Evolutionary conservation across 139 green algal species (phyloP), one percentile per base, ranked within the genome.

Genomic region (Chlamydomonas incerta): DNA sequence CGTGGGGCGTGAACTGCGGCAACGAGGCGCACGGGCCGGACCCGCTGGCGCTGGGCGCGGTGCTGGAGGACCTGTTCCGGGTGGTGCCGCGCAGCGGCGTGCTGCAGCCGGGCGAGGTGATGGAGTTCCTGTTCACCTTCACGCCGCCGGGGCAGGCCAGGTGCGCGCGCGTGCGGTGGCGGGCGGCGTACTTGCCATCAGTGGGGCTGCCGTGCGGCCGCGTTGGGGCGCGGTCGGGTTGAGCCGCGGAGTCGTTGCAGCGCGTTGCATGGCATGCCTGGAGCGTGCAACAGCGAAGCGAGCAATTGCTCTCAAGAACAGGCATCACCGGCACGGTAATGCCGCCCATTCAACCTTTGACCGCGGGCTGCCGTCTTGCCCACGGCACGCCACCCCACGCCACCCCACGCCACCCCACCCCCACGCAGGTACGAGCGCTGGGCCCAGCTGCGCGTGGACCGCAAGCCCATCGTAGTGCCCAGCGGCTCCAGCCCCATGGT

Each of bases 61-160:
- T 85, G 62, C 0, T 34, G 29, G 81, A 87, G 17, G 18, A 11
- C 26, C 41, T 65, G 47, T 92, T 90, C 47, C 17, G 29, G 24
- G 66, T 92, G 33, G 47, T 80, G 76, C 88, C 88, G 13, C 2
- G 52, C 6, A 66, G 69, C 14, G 87, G 87, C 1, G 87, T 92
- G 35, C 80, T 92, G 55, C 83, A 88, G 62, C 76, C 90, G 28
- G 74, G 89, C 33, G 87, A 92, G 75, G 79, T 83, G 21, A 60
- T 85, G 41, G 87, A 93, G 74, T 89, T 92, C 66, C 62, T 31
- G 17, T 55, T 92, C 73, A 90, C 80, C 21, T 92, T 92, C 79
- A 57, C 85, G 67, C 89, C 89, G 10, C 58, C 66, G 3, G 68
- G 69, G 67, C 18, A 33, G 20, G 29, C 76, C 13, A 23, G 35